phyloP scores from a whole-genome alignment of 306 rosid species.

The Abrus precatorius region DNA sequence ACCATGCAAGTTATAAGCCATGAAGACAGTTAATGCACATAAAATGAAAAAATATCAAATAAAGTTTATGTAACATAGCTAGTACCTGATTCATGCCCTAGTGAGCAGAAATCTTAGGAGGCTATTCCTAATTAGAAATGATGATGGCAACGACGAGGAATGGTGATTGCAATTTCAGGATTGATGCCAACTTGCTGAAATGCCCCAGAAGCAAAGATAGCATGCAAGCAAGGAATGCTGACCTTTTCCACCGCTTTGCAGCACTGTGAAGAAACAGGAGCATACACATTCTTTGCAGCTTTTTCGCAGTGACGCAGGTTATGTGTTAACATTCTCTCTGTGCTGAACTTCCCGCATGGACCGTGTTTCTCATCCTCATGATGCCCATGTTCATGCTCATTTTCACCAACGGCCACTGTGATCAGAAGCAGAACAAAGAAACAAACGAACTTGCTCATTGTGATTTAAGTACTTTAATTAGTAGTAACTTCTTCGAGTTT shows the following conservation, averaged over 20 bases:
- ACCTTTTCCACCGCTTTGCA: background rate
- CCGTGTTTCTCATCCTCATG: background rate
- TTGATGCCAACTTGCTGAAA: background rate
- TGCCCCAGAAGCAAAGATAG: background rate
- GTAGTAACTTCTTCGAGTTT: background rate
- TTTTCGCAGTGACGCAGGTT: constrained; percentile 30
- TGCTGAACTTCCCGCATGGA: constrained; percentile 30
- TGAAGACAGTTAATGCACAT: too few relatives aligned
- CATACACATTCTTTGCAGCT: background rate
- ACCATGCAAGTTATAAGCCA: too few relatives aligned
- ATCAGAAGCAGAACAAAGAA: background rate
- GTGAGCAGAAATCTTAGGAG: too few relatives aligned
- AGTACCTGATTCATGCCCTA: too few relatives aligned
- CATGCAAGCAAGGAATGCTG: background rate
- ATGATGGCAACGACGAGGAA: constrained; percentile 9
- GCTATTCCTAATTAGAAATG: too few relatives aligned
- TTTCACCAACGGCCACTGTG: background rate
- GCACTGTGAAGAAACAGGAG: constrained; percentile 14
- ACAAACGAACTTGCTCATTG: constrained; percentile 4
- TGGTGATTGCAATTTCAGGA: constrained; percentile 13
- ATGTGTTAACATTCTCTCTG: constrained; percentile 18
- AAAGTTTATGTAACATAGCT: too few relatives aligned
- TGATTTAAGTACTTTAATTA: too few relatives aligned
- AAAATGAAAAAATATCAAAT: too few relatives aligned
- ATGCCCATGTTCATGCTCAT: background rate